These are phyloP conservation scores for Musa acuminata DNA, from an alignment of 176 grass and related monocot species.

Conservation along the genomic window DNA sequence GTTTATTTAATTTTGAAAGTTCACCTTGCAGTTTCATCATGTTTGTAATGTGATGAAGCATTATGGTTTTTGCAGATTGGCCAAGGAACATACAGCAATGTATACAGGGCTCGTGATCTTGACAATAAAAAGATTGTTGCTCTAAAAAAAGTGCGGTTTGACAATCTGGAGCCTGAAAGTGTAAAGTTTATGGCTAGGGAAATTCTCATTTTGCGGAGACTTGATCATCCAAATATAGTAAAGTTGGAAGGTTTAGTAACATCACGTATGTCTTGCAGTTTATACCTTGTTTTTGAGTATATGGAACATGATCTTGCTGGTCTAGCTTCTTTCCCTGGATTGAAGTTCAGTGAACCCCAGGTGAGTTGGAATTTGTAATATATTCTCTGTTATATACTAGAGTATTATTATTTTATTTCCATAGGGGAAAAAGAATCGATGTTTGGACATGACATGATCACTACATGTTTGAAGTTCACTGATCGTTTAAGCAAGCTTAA, in stretches of 20 bases:
- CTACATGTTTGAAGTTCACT: not conserved
- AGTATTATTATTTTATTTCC: not conserved
- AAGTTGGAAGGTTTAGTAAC: slow-evolving; percentile 96
- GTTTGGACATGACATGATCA: not conserved
- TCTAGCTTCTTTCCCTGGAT: slow-evolving; percentile 80
- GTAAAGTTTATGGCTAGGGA: slow-evolving; percentile 98
- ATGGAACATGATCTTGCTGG: slow-evolving; percentile 97
- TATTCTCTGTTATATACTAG: not conserved
- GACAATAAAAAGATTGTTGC: slow-evolving; percentile 89
- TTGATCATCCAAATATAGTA: slow-evolving; percentile 97
- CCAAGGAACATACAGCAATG: slow-evolving; percentile 96
- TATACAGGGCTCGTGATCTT: slow-evolving; percentile 87
- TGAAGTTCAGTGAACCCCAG: slow-evolving; percentile 87
- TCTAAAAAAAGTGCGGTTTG: slow-evolving; percentile 95
- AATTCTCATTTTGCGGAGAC: slow-evolving; percentile 87
- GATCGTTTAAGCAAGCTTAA: not conserved
- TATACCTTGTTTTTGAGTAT: slow-evolving; percentile 99
- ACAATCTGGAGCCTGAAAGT: slow-evolving; percentile 97
- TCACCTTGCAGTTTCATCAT: not conserved
- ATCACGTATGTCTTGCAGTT: slow-evolving; percentile 97
- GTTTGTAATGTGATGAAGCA: slow-evolving; percentile 4
- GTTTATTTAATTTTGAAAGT: not conserved
- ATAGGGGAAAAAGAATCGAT: not conserved
- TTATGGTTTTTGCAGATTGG: slow-evolving; percentile 72
- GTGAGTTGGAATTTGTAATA: slow-evolving; percentile 26